These are phyloP conservation scores for Populus tremula DNA, from an alignment of 345 rosid genomes.

Conservation along the genomic window DNA sequence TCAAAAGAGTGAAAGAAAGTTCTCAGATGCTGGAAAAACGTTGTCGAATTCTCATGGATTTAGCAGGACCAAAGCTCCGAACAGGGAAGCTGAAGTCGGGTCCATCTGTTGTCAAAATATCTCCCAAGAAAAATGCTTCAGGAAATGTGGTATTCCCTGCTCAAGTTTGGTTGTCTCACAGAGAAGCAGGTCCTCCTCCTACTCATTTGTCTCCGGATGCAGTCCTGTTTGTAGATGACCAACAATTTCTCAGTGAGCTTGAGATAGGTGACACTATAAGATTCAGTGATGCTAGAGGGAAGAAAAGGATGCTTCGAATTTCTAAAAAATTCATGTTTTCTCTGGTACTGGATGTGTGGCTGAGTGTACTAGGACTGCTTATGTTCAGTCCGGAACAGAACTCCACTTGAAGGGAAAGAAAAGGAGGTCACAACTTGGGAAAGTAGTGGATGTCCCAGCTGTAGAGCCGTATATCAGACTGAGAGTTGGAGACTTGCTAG, in stretches of 20 bases:
- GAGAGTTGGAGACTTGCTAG: slow-evolving; percentile 60
- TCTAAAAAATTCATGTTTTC: slow-evolving; percentile 42
- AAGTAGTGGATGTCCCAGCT: slow-evolving; percentile 56
- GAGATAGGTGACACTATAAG: slow-evolving; percentile 48
- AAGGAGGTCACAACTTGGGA: slow-evolving; percentile 41
- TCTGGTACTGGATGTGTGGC: slow-evolving; percentile 53
- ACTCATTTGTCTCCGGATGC: slow-evolving; percentile 53
- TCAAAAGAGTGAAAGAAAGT: slow-evolving; percentile 48
- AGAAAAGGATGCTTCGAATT: slow-evolving; percentile 48
- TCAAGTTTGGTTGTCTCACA: slow-evolving; percentile 55
- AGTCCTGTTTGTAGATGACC: slow-evolving; percentile 40
- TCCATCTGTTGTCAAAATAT: slow-evolving; percentile 56
- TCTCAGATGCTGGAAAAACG: slow-evolving; percentile 61
- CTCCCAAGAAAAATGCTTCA: slow-evolving; percentile 54
- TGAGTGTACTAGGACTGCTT: slow-evolving; percentile 54
- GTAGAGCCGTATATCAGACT: slow-evolving; percentile 47
- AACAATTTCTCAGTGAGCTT: slow-evolving; percentile 40
- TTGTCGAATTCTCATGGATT: slow-evolving; percentile 68
- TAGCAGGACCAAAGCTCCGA: slow-evolving; percentile 76
- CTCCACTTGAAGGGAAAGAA: slow-evolving; percentile 46
- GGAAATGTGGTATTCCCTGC: slow-evolving; percentile 53
- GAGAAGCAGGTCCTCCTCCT: slow-evolving; percentile 55
- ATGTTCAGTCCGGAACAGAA: slow-evolving; percentile 53
- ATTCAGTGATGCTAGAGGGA: slow-evolving; percentile 57
- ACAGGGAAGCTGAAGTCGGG: slow-evolving; percentile 54